Base-by-base conservation (phyloP, 2,329 filamentous ascomycete species). In the Alternaria sp. region DNA sequence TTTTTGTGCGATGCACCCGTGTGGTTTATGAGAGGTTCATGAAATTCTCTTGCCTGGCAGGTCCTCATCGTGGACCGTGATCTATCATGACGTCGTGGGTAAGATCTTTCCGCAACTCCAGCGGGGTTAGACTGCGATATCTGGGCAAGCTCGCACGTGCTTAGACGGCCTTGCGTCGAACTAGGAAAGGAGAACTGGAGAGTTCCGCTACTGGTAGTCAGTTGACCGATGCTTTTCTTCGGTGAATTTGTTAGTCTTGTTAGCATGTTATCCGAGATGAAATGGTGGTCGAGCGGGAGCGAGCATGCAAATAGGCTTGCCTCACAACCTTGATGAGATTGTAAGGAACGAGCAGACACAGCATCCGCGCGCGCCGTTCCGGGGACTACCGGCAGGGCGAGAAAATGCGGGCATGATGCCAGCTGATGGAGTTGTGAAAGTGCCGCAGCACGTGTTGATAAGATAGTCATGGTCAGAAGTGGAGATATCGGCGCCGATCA, bases 401-500 rank as follows among this genome's bases (percentile, higher is more conserved):
- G 9, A 18, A 38, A 50, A 50, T n/a, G 46, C 46, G 20, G 46
- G 46, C 46, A 38, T 38, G 46, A 50, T 50, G 46, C 30, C 46
- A 50, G 46, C 14, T 14, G 46, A 16, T 50, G 14, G 46, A 38
- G 25, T 36, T 27, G 30, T 36, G 38, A 48, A 46, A 14, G 49
- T 54, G 36, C 40, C 43, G 38, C 25, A 41, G 36, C 48, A 44
- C 36, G 28, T 27, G 54, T 14, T 30, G 58, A 60, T 60, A 60
- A 60, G 54, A 60, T 57, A 52, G 48, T 16, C 16, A 27, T n/a
- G 11, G 11, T 27, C 32, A 8, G 27, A 32, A 50, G 58, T 60
- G 58, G 48, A 57, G 54, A 57, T 57, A 27, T 44, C 6, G 14
- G 38, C 6, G 60, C n/a, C 30, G 60, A 62, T 62, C 60, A 62